A percentile compares a stretch with the other conserved stretches of the same genome.
Conservation (phyloP, 2,329 filamentous ascomycete species). For the Talaromyces sp. region DNA sequence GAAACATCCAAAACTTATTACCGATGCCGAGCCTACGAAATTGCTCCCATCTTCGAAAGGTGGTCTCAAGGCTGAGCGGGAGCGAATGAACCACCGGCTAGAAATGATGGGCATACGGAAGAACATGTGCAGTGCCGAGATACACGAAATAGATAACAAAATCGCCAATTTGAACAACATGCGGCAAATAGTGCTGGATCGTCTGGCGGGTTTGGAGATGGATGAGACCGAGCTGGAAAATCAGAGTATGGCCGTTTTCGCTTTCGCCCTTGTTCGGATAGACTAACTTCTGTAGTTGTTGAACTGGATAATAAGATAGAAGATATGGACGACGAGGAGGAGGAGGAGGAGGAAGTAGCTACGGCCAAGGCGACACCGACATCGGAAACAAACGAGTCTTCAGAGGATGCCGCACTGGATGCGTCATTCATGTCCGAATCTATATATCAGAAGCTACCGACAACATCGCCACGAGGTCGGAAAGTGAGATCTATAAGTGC, state of each 20-base stretch:
- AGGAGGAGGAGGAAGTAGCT: slow-evolving; percentile 34
- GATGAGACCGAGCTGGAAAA: slow-evolving; percentile 89
- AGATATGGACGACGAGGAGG: slow-evolving; percentile 47
- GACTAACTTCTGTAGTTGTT: slow-evolving; percentile 40
- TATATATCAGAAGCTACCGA: slow-evolving; percentile 87
- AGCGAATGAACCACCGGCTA: slow-evolving; percentile 74
- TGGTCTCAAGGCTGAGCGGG: slow-evolving; percentile 75
- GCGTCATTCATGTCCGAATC: slow-evolving; percentile 93
- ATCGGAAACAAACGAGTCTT: slow-evolving; percentile 40
- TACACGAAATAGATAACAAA: slow-evolving; percentile 94
- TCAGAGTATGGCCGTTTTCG: slow-evolving; percentile 59
- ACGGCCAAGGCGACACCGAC: slow-evolving; percentile 38
- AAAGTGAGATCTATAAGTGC: slow-evolving; percentile 46
- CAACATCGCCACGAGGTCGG: slow-evolving; percentile 58
- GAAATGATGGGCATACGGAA: slow-evolving; percentile 91
- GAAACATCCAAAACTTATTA: slow-evolving; percentile 71
- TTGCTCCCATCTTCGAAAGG: slow-evolving; percentile 61
- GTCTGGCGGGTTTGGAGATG: slow-evolving; percentile 80
- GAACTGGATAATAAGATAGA: slow-evolving; percentile 62
- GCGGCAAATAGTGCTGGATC: slow-evolving; percentile 85
- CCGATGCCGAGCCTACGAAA: slow-evolving; percentile 57
- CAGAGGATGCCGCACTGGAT: slow-evolving; percentile 53
- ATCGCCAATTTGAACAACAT: slow-evolving; percentile 90
- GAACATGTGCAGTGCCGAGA: slow-evolving; percentile 96
- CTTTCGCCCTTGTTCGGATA: background rate